These are phyloP conservation scores for Oryza glumipatula DNA, from an alignment of 176 grass and related monocot species.

Conservation along the genomic window DNA sequence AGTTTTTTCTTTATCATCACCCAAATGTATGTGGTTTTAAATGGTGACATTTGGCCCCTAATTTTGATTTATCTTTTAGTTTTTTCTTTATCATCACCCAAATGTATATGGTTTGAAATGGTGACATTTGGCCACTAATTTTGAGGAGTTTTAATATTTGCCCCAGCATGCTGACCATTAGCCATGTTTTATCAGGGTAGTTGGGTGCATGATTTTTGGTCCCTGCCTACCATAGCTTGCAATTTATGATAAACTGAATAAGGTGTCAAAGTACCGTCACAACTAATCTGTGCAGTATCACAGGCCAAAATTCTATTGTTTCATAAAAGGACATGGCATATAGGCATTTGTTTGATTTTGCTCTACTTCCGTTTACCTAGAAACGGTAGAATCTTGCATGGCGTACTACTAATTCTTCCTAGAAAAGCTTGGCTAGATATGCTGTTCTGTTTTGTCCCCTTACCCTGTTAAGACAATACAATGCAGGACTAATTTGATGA, in stretches of 20 bases:
- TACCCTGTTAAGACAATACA: not conserved
- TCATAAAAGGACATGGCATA: not conserved
- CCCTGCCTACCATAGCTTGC: not conserved
- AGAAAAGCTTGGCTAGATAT: not conserved
- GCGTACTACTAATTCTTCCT: not conserved
- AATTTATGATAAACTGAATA: constrained; percentile 18
- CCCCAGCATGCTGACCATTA: not conserved
- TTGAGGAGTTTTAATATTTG: not conserved
- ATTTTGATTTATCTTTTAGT: not conserved
- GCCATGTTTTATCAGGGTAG: not conserved
- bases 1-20: not conserved
- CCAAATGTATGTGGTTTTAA: constrained; percentile 6
- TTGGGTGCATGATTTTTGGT: not conserved
- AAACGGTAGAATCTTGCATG: not conserved
- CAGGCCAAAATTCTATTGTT: not conserved
- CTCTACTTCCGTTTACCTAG: not conserved
- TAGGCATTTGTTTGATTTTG: not conserved
- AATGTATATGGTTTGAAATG: constrained; percentile 18
- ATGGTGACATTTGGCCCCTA: constrained; percentile 16
- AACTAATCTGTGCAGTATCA: not conserved
- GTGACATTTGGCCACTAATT: constrained; percentile 7
- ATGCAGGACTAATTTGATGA: constrained; percentile 97
- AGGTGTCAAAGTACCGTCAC: not conserved
- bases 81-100: not conserved
- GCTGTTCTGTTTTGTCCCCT: not conserved